Conservation (phyloP, 2,329 filamentous ascomycete genomes). For the Aspergillus sp. region DNA sequence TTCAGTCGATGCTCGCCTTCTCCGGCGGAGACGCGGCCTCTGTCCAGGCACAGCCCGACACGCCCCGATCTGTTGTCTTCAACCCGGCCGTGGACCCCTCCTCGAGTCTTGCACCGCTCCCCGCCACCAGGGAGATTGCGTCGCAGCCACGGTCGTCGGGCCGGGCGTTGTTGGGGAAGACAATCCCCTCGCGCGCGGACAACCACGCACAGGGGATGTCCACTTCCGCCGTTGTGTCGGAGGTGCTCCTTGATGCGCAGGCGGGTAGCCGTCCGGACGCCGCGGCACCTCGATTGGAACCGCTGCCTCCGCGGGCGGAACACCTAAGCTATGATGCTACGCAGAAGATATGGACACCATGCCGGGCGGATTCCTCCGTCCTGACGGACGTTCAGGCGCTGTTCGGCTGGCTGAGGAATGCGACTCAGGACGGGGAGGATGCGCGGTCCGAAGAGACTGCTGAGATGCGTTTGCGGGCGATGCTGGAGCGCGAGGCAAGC, state of each 20-base stretch:
- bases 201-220: constrained; percentile 23
- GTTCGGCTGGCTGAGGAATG: constrained; percentile 34
- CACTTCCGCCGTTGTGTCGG: constrained; percentile 40
- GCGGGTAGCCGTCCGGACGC: constrained; percentile 19
- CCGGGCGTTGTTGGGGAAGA: constrained; percentile 30
- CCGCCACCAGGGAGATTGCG: constrained; percentile 27
- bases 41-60: constrained; percentile 12
- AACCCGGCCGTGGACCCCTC: not conserved
- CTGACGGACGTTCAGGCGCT: constrained; percentile 33
- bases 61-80: constrained; percentile 10
- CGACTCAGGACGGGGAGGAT: constrained; percentile 17
- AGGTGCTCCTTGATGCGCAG: constrained; percentile 38
- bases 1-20: constrained; percentile 17
- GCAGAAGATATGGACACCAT: not conserved
- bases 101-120: constrained; percentile 4
- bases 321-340: not conserved
- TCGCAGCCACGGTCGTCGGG: constrained; percentile 26
- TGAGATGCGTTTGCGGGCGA: constrained; percentile 35
- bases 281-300: not conserved
- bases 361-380: constrained; percentile 8
- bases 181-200: constrained; percentile 8
- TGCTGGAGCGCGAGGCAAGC: constrained; percentile 30
- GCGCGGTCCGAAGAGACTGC: constrained; percentile 23
- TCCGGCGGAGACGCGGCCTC: constrained; percentile 17
- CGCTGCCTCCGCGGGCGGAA: not conserved